Percentiles rank a stretch among this genome's conserved stretches.
Conservation (phyloP, 108 stramenopile genomes). For the Schizochytrium sp. region DNA sequence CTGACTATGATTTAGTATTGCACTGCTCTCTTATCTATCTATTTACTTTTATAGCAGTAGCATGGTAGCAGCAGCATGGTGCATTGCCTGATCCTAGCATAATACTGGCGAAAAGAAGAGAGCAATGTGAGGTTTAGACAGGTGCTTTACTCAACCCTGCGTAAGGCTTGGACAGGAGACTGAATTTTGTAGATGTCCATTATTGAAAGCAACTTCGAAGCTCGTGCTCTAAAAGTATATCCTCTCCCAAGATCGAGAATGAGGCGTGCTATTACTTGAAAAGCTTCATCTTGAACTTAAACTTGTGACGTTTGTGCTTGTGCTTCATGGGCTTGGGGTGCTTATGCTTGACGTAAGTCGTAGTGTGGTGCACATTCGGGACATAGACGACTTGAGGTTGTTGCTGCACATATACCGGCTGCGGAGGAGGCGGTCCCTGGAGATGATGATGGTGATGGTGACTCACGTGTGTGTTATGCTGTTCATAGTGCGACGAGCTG, state of each 20-base stretch:
- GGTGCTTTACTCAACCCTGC: not conserved
- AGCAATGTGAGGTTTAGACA: not conserved
- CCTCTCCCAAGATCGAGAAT: not conserved
- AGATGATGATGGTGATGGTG: slow-evolving; percentile 6
- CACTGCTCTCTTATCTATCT: not conserved
- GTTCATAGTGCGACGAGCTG: not conserved
- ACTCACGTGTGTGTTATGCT: not conserved
- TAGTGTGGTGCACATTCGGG: not conserved
- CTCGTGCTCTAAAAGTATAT: not conserved
- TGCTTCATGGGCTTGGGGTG: slow-evolving; percentile 28
- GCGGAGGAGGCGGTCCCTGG: slow-evolving; percentile 20
- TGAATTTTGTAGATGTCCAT: not conserved
- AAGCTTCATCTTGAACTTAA: slow-evolving; percentile 18
- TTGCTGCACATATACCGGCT: slow-evolving; percentile 19
- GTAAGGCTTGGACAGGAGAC: not conserved
- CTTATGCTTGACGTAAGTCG: slow-evolving; percentile 27
- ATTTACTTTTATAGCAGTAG: not conserved
- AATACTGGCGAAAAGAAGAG: not conserved
- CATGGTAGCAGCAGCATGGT: too few species aligned
- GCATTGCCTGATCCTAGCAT: not conserved
- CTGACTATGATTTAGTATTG: not conserved
- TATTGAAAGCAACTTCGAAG: not conserved
- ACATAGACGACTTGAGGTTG: not conserved
- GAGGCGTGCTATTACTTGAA: not conserved
- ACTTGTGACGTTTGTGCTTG: slow-evolving; percentile 22